These are phyloP conservation scores for Penicillium goetzii DNA, from an alignment of 495 filamentous ascomycete genomes.

Conservation along the genomic window DNA sequence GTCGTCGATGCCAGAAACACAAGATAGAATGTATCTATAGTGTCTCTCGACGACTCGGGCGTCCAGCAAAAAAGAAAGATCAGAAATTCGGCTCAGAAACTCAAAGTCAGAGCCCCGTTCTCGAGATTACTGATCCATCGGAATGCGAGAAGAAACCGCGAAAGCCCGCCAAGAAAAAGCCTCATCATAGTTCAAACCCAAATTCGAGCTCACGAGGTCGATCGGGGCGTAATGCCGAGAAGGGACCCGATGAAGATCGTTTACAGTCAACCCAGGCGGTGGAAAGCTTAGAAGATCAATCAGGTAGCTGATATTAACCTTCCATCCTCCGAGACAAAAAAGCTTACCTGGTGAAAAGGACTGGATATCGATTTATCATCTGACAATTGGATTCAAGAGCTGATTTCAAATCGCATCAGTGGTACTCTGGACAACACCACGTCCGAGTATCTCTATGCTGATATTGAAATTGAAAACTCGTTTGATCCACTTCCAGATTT, in stretches of 20 bases:
- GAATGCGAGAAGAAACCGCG: slow-evolving; percentile 24
- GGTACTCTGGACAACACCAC: slow-evolving; percentile 4
- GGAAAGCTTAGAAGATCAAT: background rate
- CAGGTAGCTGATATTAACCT: background rate
- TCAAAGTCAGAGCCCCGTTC: slow-evolving; percentile 4
- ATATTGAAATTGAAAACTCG: slow-evolving; percentile 20
- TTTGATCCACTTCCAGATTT: slow-evolving; percentile 17
- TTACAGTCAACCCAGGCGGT: background rate
- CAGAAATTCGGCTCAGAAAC: background rate
- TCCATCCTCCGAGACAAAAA: background rate
- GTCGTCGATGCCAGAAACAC: slow-evolving; percentile 49
- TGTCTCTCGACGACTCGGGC: slow-evolving; percentile 47
- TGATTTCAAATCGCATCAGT: slow-evolving; percentile 28
- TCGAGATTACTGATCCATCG: slow-evolving; percentile 9
- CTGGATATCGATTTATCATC: slow-evolving; percentile 31
- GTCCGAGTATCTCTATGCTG: slow-evolving; percentile 9
- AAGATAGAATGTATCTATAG: slow-evolving; percentile 51
- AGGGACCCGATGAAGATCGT: slow-evolving; percentile 4
- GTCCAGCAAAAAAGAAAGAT: slow-evolving; percentile 47
- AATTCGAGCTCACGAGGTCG: background rate
- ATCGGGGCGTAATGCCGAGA: background rate
- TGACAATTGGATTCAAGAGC: slow-evolving; percentile 40
- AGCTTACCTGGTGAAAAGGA: background rate
- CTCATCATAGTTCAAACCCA: background rate
- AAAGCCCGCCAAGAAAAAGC: slow-evolving; percentile 20